Conservation (phyloP, 2,329 filamentous ascomycete genomes). For the Neobulgaria alba region DNA sequence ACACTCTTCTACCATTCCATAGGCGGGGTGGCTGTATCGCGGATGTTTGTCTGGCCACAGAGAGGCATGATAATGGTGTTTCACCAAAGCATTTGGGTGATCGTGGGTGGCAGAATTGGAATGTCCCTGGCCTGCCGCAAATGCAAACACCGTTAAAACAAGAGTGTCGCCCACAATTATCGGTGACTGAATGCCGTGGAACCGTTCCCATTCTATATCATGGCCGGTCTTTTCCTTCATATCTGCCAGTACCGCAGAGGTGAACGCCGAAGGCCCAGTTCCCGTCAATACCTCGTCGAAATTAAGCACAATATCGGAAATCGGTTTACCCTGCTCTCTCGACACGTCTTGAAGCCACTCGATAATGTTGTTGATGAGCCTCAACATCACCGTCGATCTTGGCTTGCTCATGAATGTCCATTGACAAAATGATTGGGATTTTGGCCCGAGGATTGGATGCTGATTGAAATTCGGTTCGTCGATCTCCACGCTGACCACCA, state of each 20-base stretch:
- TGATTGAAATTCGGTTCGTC: conserved; percentile 57
- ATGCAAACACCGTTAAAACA: conserved; percentile 62
- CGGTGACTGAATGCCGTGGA: conserved; percentile 59
- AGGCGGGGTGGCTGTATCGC: conserved; percentile 58
- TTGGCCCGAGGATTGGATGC: conserved; percentile 58
- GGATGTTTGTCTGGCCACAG: conserved; percentile 61
- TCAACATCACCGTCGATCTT: conserved; percentile 57
- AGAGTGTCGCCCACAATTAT: conserved; percentile 56
- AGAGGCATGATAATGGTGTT: conserved; percentile 68
- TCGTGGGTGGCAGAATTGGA: conserved; percentile 65
- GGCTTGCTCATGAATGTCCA: conserved; percentile 70
- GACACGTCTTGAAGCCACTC: conserved; percentile 54
- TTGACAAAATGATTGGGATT: conserved; percentile 64
- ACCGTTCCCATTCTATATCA: conserved; percentile 50
- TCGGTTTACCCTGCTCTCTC: conserved; percentile 46
- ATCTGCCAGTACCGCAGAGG: conserved; percentile 52
- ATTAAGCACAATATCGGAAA: conserved; percentile 55
- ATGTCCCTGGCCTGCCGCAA: conserved; percentile 65
- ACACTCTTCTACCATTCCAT: conserved; percentile 61
- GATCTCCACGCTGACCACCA: conserved; percentile 64
- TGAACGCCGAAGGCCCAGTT: conserved; percentile 66
- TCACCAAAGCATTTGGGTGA: conserved; percentile 56
- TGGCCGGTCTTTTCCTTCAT: conserved; percentile 44
- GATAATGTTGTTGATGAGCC: conserved; percentile 60
- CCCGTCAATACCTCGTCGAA: conserved; percentile 66